Conservation (phyloP, 2,329 filamentous ascomycete genomes). For the Nothopassalora personata region DNA sequence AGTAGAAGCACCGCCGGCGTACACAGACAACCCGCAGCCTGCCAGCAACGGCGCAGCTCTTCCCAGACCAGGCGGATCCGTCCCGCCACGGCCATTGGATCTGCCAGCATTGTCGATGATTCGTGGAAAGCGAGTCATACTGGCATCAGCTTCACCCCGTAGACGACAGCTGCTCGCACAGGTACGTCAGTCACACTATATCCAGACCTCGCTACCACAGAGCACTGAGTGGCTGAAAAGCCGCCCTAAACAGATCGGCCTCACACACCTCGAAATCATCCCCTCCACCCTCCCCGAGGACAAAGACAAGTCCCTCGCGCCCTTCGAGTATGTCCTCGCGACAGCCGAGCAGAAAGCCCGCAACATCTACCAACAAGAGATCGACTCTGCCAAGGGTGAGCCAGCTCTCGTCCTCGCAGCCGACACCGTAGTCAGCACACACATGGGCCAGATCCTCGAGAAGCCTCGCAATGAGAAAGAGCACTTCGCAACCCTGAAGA, state of each 20-base stretch:
- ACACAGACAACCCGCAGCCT: slow-evolving; percentile 27
- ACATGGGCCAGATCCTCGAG: slow-evolving; percentile 74
- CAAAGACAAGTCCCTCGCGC: slow-evolving; percentile 70
- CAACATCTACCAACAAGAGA: slow-evolving; percentile 60
- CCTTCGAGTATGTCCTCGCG: slow-evolving; percentile 84
- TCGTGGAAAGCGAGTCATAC: slow-evolving; percentile 72
- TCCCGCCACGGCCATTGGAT: slow-evolving; percentile 62
- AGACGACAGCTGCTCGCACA: slow-evolving; percentile 74
- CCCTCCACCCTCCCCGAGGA: slow-evolving; percentile 82
- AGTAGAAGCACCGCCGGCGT: slow-evolving; percentile 41
- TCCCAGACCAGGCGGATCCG: slow-evolving; percentile 29
- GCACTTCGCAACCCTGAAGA: slow-evolving; percentile 77
- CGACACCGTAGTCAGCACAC: slow-evolving; percentile 63
- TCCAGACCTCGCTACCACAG: neutral
- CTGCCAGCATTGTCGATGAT: slow-evolving; percentile 75
- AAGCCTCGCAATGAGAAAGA: slow-evolving; percentile 79
- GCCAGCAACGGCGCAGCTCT: slow-evolving; percentile 10
- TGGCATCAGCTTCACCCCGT: slow-evolving; percentile 84
- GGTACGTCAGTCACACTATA: slow-evolving; percentile 38
- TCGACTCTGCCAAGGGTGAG: slow-evolving; percentile 54
- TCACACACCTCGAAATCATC: slow-evolving; percentile 74
- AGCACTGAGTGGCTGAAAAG: slow-evolving; percentile 22
- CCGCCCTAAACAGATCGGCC: slow-evolving; percentile 57
- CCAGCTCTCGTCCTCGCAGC: slow-evolving; percentile 19
- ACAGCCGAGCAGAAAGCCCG: slow-evolving; percentile 82